Evolutionary conservation across 2,329 filamentous ascomycete species (phyloP).

Genomic region (Aspergillus costaricaensis): DNA sequence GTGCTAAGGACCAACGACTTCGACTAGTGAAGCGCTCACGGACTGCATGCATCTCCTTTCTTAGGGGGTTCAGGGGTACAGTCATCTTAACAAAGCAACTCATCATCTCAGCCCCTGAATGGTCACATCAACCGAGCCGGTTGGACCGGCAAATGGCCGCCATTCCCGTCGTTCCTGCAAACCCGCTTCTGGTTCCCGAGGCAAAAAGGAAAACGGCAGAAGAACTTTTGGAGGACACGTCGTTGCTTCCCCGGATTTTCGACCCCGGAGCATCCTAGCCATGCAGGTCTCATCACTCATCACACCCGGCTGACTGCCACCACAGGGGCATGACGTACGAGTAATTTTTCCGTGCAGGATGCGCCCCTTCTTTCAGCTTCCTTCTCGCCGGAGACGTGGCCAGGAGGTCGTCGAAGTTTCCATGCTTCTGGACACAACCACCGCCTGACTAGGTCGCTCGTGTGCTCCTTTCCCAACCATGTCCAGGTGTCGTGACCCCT

Average conservation of each 20-base stretch:
- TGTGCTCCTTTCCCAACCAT: neutral
- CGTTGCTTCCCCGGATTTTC: slow-evolving; percentile 19
- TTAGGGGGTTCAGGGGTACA: neutral
- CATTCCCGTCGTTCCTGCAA: neutral
- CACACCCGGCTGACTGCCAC: neutral
- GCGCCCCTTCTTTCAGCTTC: neutral
- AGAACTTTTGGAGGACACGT: neutral
- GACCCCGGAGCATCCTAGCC: slow-evolving; percentile 9
- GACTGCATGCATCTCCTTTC: neutral
- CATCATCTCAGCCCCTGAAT: slow-evolving; percentile 9
- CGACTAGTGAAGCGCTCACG: neutral
- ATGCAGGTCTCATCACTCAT: slow-evolving; percentile 10
- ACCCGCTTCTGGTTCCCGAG: neutral
- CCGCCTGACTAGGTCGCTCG: neutral
- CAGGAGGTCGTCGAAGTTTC: neutral
- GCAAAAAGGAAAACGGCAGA: neutral
- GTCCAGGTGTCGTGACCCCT: neutral
- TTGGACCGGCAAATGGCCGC: slow-evolving; percentile 8
- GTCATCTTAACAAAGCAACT: too few relatives aligned
- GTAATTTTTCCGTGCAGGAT: neutral
- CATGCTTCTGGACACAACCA: neutral
- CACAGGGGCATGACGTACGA: neutral
- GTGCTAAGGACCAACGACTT: neutral
- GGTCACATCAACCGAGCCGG: slow-evolving; percentile 13
- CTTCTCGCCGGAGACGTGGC: neutral